Conservation (phyloP, 1,284 basidiomycete species). For the Kwoniella shivajii region DNA sequence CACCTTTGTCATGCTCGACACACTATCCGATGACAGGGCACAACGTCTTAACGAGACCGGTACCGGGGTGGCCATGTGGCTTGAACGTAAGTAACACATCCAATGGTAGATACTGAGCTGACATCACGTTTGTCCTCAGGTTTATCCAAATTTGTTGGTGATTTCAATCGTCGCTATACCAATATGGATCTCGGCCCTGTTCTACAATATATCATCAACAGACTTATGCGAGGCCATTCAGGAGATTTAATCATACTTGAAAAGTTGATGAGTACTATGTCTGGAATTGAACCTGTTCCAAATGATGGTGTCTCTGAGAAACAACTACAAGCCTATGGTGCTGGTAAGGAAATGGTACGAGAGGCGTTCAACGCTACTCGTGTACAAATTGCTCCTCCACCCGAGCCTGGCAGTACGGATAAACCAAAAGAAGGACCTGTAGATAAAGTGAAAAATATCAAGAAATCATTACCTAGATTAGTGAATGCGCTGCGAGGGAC, state of each 20-base stretch:
- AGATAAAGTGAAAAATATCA: slow-evolving; percentile 36
- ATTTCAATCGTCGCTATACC: slow-evolving; percentile 80
- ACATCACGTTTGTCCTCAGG: slow-evolving; percentile 59
- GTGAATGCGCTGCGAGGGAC: slow-evolving; percentile 71
- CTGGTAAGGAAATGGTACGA: slow-evolving; percentile 80
- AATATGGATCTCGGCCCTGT: slow-evolving; percentile 79
- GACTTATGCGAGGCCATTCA: slow-evolving; percentile 77
- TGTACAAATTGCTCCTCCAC: slow-evolving; percentile 45
- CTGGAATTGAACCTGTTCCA: slow-evolving; percentile 86
- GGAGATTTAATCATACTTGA: slow-evolving; percentile 89
- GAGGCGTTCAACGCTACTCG: slow-evolving; percentile 65
- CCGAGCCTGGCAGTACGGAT: slow-evolving; percentile 19
- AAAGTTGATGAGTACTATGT: slow-evolving; percentile 93
- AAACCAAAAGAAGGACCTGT: slow-evolving; percentile 29
- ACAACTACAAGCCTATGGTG: slow-evolving; percentile 86
- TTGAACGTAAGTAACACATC: slow-evolving; percentile 72
- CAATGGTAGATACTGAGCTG: slow-evolving; percentile 5
- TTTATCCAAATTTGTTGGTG: slow-evolving; percentile 88
- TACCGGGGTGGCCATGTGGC: slow-evolving; percentile 87
- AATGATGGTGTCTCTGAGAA: slow-evolving; percentile 73
- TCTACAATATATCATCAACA: slow-evolving; percentile 87
- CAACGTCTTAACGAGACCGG: slow-evolving; percentile 88
- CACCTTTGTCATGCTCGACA: slow-evolving; percentile 84
- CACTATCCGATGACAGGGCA: slow-evolving; percentile 81
- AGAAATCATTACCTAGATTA: slow-evolving; percentile 60